Evolutionary conservation across 345 rosid genomes (phyloP), one percentile per base, ranked within the genome.

Genomic region (Aegle marmelos): DNA sequence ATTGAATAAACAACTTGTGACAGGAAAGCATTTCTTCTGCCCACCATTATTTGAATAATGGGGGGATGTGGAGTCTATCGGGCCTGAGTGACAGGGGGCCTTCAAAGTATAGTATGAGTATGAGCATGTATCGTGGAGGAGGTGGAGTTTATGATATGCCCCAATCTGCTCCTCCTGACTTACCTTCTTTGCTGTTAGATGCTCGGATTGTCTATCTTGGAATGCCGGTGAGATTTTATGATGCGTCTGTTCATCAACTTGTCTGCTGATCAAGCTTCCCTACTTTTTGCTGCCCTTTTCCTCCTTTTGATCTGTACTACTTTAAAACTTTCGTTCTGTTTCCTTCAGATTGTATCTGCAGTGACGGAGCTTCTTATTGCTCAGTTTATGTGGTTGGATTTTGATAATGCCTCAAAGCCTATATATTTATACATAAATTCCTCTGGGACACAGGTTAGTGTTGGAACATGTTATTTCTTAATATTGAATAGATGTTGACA

Each of bases 171-270:
- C 97, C 98, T 63, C 99, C 97, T 25, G 98, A 96, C 88, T 82
- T 96, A 86, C 97, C 97, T 45, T 96, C 98, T 39, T 83, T 89
- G 88, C 95, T 94, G 31, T 89, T 96, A 85, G 97, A 91, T 89
- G 91, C 94, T 82, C 84, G 97, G 68, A 91, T 94, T 68, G 80
- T 88, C 83, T 94, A 90, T 84, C 88, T 96, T 28, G 99, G 97
- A 79, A 90, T 94, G 99, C 97, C 99, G 7, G 99, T 96, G 73
- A 88, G 94, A 77, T 62, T 16, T 37, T 72, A 4, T 48, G 41
- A 66, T 16, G 24, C 45, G 45, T 72, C 62, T 37, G 30, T 11
- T 21, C 17, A 0, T n/a, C 66, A 56, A 56, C 69, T 57, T 75
- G n/a, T 36, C 8, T 59, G 39, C 17, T 74, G 72, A 66, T 76